Percentiles rank a stretch among this genome's conserved stretches.
These are phyloP conservation scores for Antarctomyces pellizariae DNA, from an alignment of 495 filamentous ascomycete species.

Conservation along the genomic window DNA sequence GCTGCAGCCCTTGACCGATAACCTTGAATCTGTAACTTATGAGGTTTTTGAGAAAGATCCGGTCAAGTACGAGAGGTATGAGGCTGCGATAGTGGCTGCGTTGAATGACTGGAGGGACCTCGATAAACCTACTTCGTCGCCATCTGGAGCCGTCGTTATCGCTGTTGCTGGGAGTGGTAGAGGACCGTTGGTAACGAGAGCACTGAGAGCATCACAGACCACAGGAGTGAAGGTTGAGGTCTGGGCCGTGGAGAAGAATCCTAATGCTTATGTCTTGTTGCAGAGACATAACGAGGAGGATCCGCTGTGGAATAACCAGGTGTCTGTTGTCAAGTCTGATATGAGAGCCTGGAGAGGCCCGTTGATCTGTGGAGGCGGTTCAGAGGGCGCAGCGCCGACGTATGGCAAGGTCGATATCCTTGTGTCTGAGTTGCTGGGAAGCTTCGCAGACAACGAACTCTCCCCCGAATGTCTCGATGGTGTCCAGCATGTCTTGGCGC, in stretches of 20 bases:
- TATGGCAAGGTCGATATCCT: constrained; percentile 69
- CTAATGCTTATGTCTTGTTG: constrained; percentile 83
- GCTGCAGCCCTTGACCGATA: constrained; percentile 83
- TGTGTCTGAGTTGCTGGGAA: constrained; percentile 80
- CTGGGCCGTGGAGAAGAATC: constrained; percentile 95
- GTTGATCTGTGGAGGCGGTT: constrained; percentile 11
- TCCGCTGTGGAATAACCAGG: constrained; percentile 54
- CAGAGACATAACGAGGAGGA: constrained; percentile 56
- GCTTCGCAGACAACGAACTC: constrained; percentile 78
- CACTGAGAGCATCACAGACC: constrained; percentile 50
- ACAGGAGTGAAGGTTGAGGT: constrained; percentile 58
- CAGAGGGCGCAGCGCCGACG: constrained; percentile 8
- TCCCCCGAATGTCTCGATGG: constrained; percentile 80
- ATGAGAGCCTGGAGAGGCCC: constrained; percentile 91
- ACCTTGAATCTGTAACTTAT: constrained; percentile 90
- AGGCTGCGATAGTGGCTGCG: constrained; percentile 57
- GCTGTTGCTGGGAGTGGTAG: constrained; percentile 85
- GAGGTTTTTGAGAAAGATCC: constrained; percentile 98
- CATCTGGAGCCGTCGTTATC: constrained; percentile 49
- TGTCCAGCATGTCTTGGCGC: constrained; percentile 61
- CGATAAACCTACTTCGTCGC: constrained; percentile 46
- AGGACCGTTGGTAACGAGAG: constrained; percentile 73
- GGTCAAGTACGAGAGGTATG: constrained; percentile 93
- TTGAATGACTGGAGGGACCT: constrained; percentile 56
- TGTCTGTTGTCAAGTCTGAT: constrained; percentile 78